Conservation (phyloP, 495 filamentous ascomycete species). For the Annulohypoxylon nitens region DNA sequence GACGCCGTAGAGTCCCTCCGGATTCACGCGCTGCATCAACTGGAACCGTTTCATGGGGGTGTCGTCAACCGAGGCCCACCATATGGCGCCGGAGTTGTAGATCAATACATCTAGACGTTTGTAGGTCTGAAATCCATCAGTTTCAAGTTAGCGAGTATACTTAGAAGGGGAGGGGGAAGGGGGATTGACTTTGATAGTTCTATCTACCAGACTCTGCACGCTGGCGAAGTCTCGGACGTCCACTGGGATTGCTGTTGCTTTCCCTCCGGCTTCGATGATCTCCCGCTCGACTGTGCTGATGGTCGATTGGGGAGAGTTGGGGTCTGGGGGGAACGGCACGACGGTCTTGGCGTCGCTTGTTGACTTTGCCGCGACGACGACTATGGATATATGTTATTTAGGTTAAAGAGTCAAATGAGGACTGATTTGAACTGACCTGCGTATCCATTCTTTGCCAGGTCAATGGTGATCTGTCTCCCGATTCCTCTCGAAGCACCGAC, state of each 20-base stretch:
- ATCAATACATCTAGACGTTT: slow-evolving; percentile 77
- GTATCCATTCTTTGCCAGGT: slow-evolving; percentile 78
- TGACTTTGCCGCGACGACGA: slow-evolving; percentile 85
- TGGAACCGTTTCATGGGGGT: slow-evolving; percentile 85
- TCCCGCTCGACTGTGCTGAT: slow-evolving; percentile 87
- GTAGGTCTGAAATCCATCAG: slow-evolving; percentile 58
- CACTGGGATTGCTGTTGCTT: slow-evolving; percentile 74
- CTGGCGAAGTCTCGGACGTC: slow-evolving; percentile 76
- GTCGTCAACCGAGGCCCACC: slow-evolving; percentile 80
- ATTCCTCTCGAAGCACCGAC: slow-evolving; percentile 84
- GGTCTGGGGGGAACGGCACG: slow-evolving; percentile 79
- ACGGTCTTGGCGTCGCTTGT: slow-evolving; percentile 71
- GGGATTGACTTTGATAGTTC: slow-evolving; percentile 66
- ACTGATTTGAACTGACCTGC: slow-evolving; percentile 61
- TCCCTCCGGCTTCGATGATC: slow-evolving; percentile 74
- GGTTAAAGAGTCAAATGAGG: not conserved
- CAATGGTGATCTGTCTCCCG: slow-evolving; percentile 81
- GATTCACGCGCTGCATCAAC: slow-evolving; percentile 86
- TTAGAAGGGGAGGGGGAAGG: not conserved
- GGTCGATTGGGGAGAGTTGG: slow-evolving; percentile 82
- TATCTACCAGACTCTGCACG: slow-evolving; percentile 71
- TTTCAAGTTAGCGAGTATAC: not conserved
- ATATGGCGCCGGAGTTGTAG: slow-evolving; percentile 90
- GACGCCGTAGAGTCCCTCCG: slow-evolving; percentile 77
- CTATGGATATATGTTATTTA: slow-evolving; percentile 56